Conservation (phyloP, 2,329 filamentous ascomycete species). For the Botrytis byssoidea region DNA sequence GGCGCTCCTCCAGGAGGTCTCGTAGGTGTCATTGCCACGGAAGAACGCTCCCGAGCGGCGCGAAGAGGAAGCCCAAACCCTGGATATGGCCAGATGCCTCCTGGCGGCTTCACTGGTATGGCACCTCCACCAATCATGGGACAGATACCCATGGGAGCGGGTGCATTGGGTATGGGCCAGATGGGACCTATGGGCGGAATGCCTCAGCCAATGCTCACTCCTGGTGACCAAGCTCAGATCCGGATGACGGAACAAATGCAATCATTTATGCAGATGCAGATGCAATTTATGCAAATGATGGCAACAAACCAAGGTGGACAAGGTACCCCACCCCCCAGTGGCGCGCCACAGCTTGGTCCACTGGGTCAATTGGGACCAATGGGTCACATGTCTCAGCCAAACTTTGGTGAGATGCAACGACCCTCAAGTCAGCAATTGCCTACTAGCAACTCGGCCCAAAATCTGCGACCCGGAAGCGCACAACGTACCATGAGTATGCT, state of each 20-base stretch:
- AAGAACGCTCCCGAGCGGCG: constrained; percentile 76
- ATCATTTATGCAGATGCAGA: constrained; percentile 90
- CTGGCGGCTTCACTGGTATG: constrained; percentile 38
- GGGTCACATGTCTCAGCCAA: constrained; percentile 31
- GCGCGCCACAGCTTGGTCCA: constrained; percentile 25
- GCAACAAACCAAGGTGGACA: constrained; percentile 37
- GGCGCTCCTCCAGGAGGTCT: constrained; percentile 69
- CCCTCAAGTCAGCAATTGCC: constrained; percentile 27
- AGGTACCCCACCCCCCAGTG: constrained; percentile 8
- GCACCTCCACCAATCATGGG: constrained; percentile 20
- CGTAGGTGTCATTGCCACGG: constrained; percentile 82
- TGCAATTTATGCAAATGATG: constrained; percentile 92
- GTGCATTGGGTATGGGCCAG: constrained; percentile 35
- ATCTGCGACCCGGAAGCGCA: constrained; percentile 28
- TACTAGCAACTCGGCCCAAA: constrained; percentile 19
- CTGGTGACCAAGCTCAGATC: constrained; percentile 71
- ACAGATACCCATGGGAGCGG: constrained; percentile 27
- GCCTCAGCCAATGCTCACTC: constrained; percentile 42
- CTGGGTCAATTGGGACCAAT: constrained; percentile 22
- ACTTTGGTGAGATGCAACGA: constrained; percentile 29
- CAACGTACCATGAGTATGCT: constrained; percentile 80
- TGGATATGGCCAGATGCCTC: constrained; percentile 42
- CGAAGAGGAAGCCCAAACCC: constrained; percentile 74
- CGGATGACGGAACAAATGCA: constrained; percentile 82
- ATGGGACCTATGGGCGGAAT: constrained; percentile 38